Conservation (phyloP, 225 moss, liverwort and hornwort genomes). For the Marchantia polymorpha region DNA sequence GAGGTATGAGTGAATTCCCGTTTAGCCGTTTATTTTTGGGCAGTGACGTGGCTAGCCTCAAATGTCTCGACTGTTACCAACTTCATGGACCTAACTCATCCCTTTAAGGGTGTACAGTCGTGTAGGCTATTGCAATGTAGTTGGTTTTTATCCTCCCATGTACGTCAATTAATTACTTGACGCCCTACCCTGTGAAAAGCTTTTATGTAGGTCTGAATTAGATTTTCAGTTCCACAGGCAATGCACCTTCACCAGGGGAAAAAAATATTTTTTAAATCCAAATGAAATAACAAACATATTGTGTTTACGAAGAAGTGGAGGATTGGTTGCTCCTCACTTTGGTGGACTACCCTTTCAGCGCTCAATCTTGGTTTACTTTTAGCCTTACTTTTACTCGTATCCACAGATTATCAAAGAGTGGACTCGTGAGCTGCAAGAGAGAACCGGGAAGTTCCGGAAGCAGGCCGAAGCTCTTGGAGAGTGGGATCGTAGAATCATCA, state of each 20-base stretch:
- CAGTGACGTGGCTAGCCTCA: background rate
- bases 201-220: background rate
- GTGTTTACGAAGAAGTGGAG: too few species aligned
- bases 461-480: conserved; percentile 91
- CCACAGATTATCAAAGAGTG: conserved; percentile 80
- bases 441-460: conserved; percentile 84
- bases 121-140: too few species aligned
- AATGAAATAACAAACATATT: too few species aligned
- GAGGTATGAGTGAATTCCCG: conserved; percentile 38
- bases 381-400: background rate
- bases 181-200: too few species aligned
- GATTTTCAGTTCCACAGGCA: too few species aligned
- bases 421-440: conserved; percentile 88
- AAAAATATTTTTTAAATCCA: too few species aligned
- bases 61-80: background rate
- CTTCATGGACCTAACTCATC: background rate
- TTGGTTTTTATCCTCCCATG: too few species aligned
- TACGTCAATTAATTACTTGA: too few species aligned
- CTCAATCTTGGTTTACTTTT: background rate
- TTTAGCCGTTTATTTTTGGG: background rate
- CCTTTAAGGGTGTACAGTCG: too few species aligned
- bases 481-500: conserved; percentile 93
- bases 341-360: background rate
- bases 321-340: background rate
- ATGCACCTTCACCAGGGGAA: too few species aligned